phyloP scores from a whole-genome alignment of 306 rosid species.

The Aeschynomene evenia region DNA sequence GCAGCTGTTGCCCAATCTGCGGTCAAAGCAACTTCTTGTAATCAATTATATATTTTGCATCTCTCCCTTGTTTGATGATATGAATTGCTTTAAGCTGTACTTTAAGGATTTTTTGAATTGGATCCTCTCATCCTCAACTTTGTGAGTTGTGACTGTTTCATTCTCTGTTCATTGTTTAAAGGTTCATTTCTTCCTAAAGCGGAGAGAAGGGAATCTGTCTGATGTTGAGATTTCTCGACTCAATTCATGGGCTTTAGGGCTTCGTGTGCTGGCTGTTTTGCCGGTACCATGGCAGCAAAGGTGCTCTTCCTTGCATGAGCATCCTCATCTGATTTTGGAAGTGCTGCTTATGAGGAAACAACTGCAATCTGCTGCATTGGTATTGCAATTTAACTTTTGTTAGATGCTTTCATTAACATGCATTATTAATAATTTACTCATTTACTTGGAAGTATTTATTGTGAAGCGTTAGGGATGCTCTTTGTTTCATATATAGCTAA shows the following conservation, averaged over 20 bases:
- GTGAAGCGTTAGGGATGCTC: conserved; percentile 17
- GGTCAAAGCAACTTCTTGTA: conserved; percentile 98
- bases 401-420: conserved; percentile 21
- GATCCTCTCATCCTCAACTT: conserved; percentile 24
- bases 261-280: conserved; percentile 89
- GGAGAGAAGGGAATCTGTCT: conserved; percentile 93
- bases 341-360: conserved; percentile 96
- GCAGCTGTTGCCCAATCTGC: conserved; percentile 94
- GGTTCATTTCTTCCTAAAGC: conserved; percentile 98
- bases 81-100: not conserved
- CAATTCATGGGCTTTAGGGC: conserved; percentile 98
- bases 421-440: not conserved
- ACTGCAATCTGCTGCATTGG: conserved; percentile 90
- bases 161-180: conserved; percentile 40
- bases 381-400: conserved; percentile 39
- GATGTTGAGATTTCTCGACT: conserved; percentile 86
- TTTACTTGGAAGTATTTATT: conserved; percentile 6
- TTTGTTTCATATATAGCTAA: not conserved
- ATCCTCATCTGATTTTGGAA: conserved; percentile 91
- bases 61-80: not conserved
- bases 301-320: conserved; percentile 94
- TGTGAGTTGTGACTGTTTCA: conserved; percentile 30
- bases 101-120: conserved; percentile 25
- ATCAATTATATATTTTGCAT: conserved; percentile 34
- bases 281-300: conserved; percentile 99